Conservation (phyloP, 352 stramenopile species). For the Globisporangium rhizosaccharum region DNA sequence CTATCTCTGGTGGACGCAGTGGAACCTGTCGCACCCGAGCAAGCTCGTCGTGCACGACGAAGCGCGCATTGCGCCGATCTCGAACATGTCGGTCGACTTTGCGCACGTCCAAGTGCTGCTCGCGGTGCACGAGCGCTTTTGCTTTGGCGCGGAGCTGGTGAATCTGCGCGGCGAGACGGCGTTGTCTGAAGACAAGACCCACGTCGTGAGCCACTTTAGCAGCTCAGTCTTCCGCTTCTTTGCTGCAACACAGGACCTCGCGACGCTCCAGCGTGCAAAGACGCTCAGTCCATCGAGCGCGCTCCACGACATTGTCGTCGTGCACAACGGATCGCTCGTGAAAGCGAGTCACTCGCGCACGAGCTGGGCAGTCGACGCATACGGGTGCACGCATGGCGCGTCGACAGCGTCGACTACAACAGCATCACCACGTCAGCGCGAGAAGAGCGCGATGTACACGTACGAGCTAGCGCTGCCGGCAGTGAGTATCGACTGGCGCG, state of each 20-base stretch:
- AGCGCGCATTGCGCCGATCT: conserved; percentile 63
- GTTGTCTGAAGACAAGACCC: conserved; percentile 28
- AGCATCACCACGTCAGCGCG: not conserved
- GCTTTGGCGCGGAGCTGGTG: conserved; percentile 42
- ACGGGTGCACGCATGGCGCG: conserved; percentile 33
- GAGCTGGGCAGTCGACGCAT: conserved; percentile 37
- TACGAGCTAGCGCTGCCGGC: conserved; percentile 46
- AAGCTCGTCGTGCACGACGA: conserved; percentile 40
- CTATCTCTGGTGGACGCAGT: conserved; percentile 83
- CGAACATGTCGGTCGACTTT: conserved; percentile 44
- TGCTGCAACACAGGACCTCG: conserved; percentile 24
- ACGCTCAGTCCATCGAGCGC: conserved; percentile 12
- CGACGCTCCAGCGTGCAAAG: conserved; percentile 25
- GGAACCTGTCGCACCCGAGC: conserved; percentile 65
- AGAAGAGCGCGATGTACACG: conserved; percentile 65
- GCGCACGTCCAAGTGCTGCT: conserved; percentile 48
- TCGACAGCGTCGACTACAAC: conserved; percentile 2
- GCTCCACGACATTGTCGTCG: conserved; percentile 39
- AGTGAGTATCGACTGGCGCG: conserved; percentile 40
- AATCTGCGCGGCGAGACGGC: conserved; percentile 20
- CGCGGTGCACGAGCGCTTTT: conserved; percentile 50
- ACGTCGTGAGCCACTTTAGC: conserved; percentile 30
- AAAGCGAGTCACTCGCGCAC: conserved; percentile 50
- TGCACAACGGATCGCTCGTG: conserved; percentile 25
- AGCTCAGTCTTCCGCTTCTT: conserved; percentile 28